phyloP scores from a whole-genome alignment of 2,329 filamentous ascomycete genomes.

The Pestalotiopsis sp. region DNA sequence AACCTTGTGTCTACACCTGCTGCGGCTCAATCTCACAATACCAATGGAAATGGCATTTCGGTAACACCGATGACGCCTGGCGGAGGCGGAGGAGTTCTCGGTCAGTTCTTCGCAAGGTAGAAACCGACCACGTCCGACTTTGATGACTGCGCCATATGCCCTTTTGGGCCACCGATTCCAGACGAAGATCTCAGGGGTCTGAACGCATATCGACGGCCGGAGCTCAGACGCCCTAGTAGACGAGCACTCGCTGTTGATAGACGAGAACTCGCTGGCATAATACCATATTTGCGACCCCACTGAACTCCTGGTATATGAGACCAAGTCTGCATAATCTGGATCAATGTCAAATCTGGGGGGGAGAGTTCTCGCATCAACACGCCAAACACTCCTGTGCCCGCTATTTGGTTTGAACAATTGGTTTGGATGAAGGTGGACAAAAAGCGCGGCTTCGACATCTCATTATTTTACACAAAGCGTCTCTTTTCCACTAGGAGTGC shows the following conservation, averaged over 20 bases:
- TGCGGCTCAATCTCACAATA: conserved; percentile 54
- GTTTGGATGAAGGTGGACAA: conserved; percentile 14
- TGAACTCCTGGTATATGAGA: neutral
- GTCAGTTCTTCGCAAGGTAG: conserved; percentile 59
- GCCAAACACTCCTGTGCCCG: neutral
- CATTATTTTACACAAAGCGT: conserved; percentile 1
- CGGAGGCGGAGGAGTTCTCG: conserved; percentile 74
- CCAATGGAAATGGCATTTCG: conserved; percentile 56
- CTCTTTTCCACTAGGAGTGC: conserved; percentile 3
- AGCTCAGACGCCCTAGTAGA: no score
- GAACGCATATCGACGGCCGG: no score
- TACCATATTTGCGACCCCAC: neutral
- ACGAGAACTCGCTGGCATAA: neutral
- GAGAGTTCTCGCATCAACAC: neutral
- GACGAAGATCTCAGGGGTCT: no score
- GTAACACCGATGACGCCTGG: conserved; percentile 80
- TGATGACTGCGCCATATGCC: neutral
- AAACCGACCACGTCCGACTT: neutral
- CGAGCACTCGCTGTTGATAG: no score
- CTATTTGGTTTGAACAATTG: conserved; percentile 4
- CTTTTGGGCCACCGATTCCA: neutral
- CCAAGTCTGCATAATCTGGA: neutral
- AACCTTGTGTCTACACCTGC: conserved; percentile 53
- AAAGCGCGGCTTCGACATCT: neutral
- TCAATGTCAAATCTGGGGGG: neutral